Percentiles rank a stretch among this genome's conserved stretches.
phyloP scores from a whole-genome alignment of 306 rosid genomes.

The Inga leiocalycina region DNA sequence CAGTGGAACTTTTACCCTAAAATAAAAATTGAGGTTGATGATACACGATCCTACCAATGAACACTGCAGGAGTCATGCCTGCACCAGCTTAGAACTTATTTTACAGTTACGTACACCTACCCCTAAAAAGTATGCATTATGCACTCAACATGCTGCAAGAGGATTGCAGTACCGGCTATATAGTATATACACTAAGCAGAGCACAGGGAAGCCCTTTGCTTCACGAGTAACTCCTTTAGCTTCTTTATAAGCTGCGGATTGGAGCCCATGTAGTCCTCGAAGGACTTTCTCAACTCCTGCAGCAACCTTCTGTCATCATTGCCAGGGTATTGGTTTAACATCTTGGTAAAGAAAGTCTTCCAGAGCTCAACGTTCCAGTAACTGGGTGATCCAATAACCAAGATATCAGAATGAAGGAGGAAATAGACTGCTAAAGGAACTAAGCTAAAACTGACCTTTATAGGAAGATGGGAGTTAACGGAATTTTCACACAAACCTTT shows the following conservation, averaged over 20 bases:
- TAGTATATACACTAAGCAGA: slow-evolving; percentile 45
- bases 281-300: slow-evolving; percentile 70
- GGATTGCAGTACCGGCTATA: slow-evolving; percentile 14
- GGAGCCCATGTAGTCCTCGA: slow-evolving; percentile 74
- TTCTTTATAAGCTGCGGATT: slow-evolving; percentile 65
- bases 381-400: slow-evolving; percentile 48
- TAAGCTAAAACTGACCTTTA: slow-evolving; percentile 22
- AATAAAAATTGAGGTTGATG: background rate
- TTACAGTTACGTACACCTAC: slow-evolving; percentile 24
- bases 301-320: slow-evolving; percentile 53
- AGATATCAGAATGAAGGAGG: slow-evolving; percentile 31
- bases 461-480: background rate
- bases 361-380: slow-evolving; percentile 92
- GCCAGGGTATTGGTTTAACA: slow-evolving; percentile 67
- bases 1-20: background rate
- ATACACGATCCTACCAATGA: background rate
- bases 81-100: slow-evolving; percentile 22
- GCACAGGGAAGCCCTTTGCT: slow-evolving; percentile 86
- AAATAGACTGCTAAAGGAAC: slow-evolving; percentile 23
- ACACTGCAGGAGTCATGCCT: slow-evolving; percentile 4
- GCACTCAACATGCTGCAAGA: slow-evolving; percentile 30
- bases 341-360: slow-evolving; percentile 77
- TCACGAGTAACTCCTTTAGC: slow-evolving; percentile 75
- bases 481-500: background rate
- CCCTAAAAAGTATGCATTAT: background rate